Conservation (phyloP, 352 stramenopile genomes). For the Lagenidium sp. region DNA sequence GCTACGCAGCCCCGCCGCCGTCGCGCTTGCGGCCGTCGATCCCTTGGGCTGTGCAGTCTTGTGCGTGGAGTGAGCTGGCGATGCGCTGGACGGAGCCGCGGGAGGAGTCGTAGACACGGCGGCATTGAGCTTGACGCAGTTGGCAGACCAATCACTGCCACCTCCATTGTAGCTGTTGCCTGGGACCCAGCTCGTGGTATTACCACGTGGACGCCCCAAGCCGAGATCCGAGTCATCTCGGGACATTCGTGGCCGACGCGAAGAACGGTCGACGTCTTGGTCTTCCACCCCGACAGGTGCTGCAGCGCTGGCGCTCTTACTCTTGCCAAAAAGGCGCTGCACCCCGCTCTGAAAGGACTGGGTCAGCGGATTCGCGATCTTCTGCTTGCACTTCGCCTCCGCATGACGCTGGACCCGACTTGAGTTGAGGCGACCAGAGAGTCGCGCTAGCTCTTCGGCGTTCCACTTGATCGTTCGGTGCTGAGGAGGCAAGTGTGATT, state of each 20-base stretch:
- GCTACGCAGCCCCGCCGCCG: neutral
- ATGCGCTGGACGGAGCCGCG: too few species aligned
- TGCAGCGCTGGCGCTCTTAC: neutral
- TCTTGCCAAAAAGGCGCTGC: neutral
- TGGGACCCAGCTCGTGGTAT: constrained; percentile 6
- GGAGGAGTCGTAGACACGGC: constrained; percentile 7
- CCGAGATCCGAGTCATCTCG: neutral
- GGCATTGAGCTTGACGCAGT: constrained; percentile 6
- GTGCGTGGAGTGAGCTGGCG: too few species aligned
- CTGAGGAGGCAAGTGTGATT: too few species aligned
- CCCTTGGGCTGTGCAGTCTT: neutral
- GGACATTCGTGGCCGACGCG: too few species aligned
- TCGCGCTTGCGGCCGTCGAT: neutral
- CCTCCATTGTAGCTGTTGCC: constrained; percentile 15
- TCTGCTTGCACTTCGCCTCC: constrained; percentile 7
- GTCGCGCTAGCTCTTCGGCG: constrained; percentile 11
- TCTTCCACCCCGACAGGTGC: constrained; percentile 1
- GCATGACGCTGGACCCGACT: neutral
- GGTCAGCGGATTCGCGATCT: constrained; percentile 5
- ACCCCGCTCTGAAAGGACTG: constrained; percentile 1
- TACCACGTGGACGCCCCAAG: too few species aligned
- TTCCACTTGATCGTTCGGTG: constrained; percentile 14
- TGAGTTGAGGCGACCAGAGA: constrained; percentile 7
- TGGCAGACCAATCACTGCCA: constrained; percentile 5
- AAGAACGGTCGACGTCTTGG: constrained; percentile 1